Conservation (phyloP, 2,329 filamentous ascomycete genomes). For the Hymenoscyphus occultus region DNA sequence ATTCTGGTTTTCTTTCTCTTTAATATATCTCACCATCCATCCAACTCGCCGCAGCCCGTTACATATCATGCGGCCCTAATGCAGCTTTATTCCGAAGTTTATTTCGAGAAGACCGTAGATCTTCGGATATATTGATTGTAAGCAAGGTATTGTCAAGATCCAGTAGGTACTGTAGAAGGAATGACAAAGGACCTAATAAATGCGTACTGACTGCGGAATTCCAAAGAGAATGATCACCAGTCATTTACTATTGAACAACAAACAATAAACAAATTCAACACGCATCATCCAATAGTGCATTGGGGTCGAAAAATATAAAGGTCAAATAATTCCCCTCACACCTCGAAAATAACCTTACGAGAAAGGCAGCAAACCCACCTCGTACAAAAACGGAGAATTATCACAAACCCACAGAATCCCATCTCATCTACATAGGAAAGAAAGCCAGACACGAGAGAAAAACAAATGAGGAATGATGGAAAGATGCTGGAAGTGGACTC, state of each 20-base stretch:
- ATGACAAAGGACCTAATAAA: not conserved
- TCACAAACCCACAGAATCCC: not conserved
- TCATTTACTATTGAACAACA: not conserved
- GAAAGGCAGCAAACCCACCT: slow-evolving; percentile 3
- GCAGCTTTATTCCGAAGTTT: not conserved
- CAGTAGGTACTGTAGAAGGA: not conserved
- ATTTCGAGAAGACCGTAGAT: not conserved
- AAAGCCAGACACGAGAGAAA: not conserved
- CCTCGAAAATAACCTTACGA: not conserved
- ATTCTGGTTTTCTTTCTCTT: not conserved
- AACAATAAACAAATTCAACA: not conserved
- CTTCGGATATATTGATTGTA: not conserved
- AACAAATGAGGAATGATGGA: not conserved
- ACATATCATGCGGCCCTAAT: not conserved
- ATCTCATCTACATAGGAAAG: not conserved
- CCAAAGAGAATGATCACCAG: not conserved
- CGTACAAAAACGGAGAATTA: not conserved
- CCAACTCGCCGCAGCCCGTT: slow-evolving; percentile 3
- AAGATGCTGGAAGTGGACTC: not conserved
- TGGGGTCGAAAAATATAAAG: slow-evolving; percentile 10
- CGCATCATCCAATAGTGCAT: not conserved
- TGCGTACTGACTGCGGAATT: not conserved
- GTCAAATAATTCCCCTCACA: not conserved
- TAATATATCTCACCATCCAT: not conserved
- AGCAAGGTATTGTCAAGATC: not conserved